Percentiles rank a stretch among this genome's conserved stretches.
These are phyloP conservation scores for Barnettozyma sucrosica DNA, from an alignment of 805 yeast species.

Conservation along the genomic window DNA sequence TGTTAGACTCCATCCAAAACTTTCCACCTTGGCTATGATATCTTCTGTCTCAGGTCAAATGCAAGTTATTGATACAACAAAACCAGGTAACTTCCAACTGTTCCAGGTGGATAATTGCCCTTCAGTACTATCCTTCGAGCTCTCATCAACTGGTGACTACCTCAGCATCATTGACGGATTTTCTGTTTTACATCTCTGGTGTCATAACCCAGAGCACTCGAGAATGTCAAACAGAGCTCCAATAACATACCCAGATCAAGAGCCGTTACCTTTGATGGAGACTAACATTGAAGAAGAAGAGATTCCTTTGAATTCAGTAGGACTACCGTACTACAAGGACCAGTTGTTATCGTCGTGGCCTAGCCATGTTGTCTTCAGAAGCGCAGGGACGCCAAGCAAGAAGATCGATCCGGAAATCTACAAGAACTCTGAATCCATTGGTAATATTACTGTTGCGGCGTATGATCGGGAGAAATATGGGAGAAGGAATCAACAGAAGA, in stretches of 20 bases:
- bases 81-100: slow-evolving; percentile 61
- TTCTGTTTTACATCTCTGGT: slow-evolving; percentile 53
- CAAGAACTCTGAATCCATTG: slow-evolving; percentile 30
- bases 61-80: slow-evolving; percentile 77
- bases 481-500: slow-evolving; percentile 42
- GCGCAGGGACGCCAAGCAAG: slow-evolving; percentile 54
- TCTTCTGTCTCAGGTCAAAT: slow-evolving; percentile 76
- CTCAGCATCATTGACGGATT: slow-evolving; percentile 58
- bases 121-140: slow-evolving; percentile 26
- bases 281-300: slow-evolving; percentile 36
- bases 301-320: slow-evolving; percentile 64
- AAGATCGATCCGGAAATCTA: slow-evolving; percentile 43
- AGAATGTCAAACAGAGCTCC: slow-evolving; percentile 39
- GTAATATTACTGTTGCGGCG: slow-evolving; percentile 37
- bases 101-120: slow-evolving; percentile 59
- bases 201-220: slow-evolving; percentile 39
- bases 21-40: slow-evolving; percentile 70
- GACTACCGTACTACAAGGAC: slow-evolving; percentile 82
- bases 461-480: slow-evolving; percentile 58
- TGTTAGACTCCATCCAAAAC: slow-evolving; percentile 79
- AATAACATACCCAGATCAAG: slow-evolving; percentile 51
- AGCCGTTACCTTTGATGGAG: slow-evolving; percentile 29
- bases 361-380: slow-evolving; percentile 50
- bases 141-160: slow-evolving; percentile 64
- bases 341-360: slow-evolving; percentile 80